These are phyloP conservation scores for Kwoniella europaea DNA, from an alignment of 768 basidiomycete species.

Conservation along the genomic window DNA sequence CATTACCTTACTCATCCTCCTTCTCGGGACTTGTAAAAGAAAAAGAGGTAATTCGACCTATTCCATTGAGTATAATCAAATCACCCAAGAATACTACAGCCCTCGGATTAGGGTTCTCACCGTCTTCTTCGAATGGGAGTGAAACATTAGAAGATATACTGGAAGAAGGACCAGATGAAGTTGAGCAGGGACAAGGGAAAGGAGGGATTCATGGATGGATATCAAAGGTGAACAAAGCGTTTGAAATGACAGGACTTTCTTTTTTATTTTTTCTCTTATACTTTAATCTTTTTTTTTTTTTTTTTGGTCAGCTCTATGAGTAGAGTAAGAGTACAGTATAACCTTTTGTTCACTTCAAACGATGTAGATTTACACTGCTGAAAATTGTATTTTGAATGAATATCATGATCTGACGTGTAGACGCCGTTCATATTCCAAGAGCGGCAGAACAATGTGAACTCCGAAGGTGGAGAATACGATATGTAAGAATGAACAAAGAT, in stretches of 20 bases:
- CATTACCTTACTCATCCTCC: not conserved
- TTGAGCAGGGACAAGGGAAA: not conserved
- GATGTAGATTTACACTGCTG: no score
- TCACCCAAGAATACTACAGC: conserved; percentile 1
- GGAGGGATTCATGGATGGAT: conserved; percentile 6
- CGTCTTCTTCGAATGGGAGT: not conserved
- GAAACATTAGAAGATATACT: conserved; percentile 2
- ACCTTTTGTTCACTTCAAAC: no score
- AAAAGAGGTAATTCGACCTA: conserved; percentile 2
- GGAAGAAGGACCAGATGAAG: conserved; percentile 10
- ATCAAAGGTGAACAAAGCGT: conserved; percentile 10
- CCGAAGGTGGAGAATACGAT: no score
- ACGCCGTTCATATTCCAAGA: no score
- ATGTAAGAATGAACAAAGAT: no score
- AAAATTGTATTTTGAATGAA: no score
- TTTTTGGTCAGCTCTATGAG: no score
- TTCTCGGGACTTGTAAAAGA: not conserved
- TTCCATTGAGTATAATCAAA: conserved; percentile 11
- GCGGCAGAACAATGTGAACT: no score
- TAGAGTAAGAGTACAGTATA: no score
- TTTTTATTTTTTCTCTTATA: not conserved
- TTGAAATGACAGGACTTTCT: not conserved
- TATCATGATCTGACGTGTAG: no score
- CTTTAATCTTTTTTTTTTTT: no score
- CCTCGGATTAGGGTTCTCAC: not conserved